Conservation (phyloP, 257 asterid species). For the Solanum tarapatanum region DNA sequence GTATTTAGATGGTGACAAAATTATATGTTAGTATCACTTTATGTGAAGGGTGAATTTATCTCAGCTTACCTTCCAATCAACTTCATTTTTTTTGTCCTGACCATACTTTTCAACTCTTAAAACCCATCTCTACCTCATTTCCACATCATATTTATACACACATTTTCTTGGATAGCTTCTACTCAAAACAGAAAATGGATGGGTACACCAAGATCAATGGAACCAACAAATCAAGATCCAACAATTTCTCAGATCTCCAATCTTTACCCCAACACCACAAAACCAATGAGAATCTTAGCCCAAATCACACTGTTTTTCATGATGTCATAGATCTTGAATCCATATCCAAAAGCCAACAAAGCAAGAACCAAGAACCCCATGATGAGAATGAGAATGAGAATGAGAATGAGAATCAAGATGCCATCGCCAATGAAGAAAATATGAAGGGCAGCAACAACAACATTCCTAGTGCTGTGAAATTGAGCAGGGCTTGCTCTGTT, state of each 20-base stretch:
- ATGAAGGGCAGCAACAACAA: neutral
- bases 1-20: neutral
- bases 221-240: conserved; percentile 13
- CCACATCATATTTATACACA: neutral
- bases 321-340: neutral
- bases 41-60: neutral
- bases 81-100: neutral
- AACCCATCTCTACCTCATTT: neutral
- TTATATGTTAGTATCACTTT: neutral
- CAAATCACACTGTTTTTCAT: neutral
- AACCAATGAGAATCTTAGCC: conserved; percentile 1
- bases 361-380: neutral
- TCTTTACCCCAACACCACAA: neutral
- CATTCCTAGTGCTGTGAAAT: neutral
- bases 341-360: neutral
- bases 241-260: conserved; percentile 17
- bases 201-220: conserved; percentile 20
- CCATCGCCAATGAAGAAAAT: neutral
- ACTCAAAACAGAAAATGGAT: conserved; percentile 8
- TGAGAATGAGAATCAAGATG: neutral
- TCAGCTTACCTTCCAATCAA: conserved; percentile 6
- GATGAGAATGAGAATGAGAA: conserved; percentile 1
- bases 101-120: neutral
- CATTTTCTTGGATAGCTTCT: neutral
- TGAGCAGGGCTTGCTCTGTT: conserved; percentile 16